Evolutionary conservation across 2,329 filamentous ascomycete genomes (phyloP).

Genomic region (Sordariomycetes sp.): DNA sequence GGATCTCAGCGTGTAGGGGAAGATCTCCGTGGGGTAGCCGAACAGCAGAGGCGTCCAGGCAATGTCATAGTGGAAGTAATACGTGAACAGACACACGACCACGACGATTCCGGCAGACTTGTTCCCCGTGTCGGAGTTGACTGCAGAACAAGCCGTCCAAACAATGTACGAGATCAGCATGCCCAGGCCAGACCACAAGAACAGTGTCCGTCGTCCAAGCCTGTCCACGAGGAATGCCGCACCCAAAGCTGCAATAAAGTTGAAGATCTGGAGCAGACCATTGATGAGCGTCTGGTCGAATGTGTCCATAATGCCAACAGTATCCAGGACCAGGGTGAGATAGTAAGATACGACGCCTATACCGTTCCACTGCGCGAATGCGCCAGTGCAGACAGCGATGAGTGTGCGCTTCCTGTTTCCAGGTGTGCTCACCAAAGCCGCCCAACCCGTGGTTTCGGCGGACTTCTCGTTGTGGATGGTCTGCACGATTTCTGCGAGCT

Average conservation of each 20-base stretch:
- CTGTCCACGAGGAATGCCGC: constrained; percentile 30
- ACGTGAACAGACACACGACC: constrained; percentile 38
- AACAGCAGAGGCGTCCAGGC: constrained; percentile 36
- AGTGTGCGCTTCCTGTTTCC: constrained; percentile 14
- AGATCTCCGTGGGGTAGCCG: constrained; percentile 30
- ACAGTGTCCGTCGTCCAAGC: constrained; percentile 36
- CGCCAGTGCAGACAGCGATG: constrained; percentile 9
- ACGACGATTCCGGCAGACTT: too few relatives aligned
- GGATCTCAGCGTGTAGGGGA: constrained; percentile 23
- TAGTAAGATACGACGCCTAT: constrained; percentile 9
- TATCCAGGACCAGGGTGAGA: constrained; percentile 26
- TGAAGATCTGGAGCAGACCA: constrained; percentile 19
- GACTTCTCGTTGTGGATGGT: constrained; percentile 18
- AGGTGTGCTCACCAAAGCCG: constrained; percentile 8
- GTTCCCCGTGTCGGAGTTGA: too few relatives aligned
- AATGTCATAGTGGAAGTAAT: constrained; percentile 33
- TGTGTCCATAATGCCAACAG: constrained; percentile 27
- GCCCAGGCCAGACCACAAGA: constrained; percentile 31
- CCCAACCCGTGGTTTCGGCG: constrained; percentile 13
- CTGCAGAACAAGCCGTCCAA: constrained; percentile 38
- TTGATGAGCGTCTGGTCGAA: constrained; percentile 30
- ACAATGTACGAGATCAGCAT: constrained; percentile 31
- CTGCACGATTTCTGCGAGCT: constrained; percentile 29
- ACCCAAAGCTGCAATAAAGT: neutral
- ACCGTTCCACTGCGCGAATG: constrained; percentile 3